phyloP scores from a whole-genome alignment of 2,329 filamentous ascomycete genomes.

The Hypocreales sp. region DNA sequence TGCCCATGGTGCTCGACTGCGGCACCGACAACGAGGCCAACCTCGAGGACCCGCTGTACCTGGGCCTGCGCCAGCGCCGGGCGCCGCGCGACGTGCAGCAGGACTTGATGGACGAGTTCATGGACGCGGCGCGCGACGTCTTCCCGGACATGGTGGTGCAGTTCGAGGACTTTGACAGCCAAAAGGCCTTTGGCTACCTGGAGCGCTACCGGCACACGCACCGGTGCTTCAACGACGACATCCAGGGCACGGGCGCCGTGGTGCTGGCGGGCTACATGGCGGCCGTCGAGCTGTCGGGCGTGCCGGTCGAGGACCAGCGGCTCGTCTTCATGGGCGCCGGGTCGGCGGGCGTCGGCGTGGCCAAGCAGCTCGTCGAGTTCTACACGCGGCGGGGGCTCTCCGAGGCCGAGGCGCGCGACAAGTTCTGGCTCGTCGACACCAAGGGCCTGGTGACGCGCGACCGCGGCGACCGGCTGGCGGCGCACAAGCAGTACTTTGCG shows the following conservation, averaged over 20 bases:
- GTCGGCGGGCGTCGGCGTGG: constrained; percentile 90
- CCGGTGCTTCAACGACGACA: constrained; percentile 97
- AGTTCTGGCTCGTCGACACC: constrained; percentile 97
- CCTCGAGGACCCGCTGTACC: constrained; percentile 61
- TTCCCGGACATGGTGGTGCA: constrained; percentile 61
- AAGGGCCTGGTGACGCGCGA: constrained; percentile 89
- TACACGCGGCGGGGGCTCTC: constrained; percentile 85
- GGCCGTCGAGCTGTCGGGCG: constrained; percentile 68
- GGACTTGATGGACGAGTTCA: constrained; percentile 94
- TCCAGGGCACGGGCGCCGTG: constrained; percentile 93
- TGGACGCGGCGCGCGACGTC: constrained; percentile 72
- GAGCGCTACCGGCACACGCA: constrained; percentile 78
- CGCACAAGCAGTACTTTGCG: constrained; percentile 69
- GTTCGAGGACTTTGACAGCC: constrained; percentile 95
- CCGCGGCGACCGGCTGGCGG: constrained; percentile 82
- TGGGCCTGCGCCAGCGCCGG: constrained; percentile 76
- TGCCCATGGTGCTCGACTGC: constrained; percentile 51
- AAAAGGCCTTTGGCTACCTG: constrained; percentile 79
- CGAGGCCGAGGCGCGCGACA: constrained; percentile 72
- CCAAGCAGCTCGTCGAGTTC: constrained; percentile 94
- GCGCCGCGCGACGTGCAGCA: constrained; percentile 63
- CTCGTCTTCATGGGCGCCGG: constrained; percentile 95
- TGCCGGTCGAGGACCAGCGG: constrained; percentile 77
- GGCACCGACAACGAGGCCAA: constrained; percentile 53
- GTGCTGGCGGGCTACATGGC: constrained; percentile 69